Conservation (phyloP, 257 asterid species). For the Gentiana straminea region DNA sequence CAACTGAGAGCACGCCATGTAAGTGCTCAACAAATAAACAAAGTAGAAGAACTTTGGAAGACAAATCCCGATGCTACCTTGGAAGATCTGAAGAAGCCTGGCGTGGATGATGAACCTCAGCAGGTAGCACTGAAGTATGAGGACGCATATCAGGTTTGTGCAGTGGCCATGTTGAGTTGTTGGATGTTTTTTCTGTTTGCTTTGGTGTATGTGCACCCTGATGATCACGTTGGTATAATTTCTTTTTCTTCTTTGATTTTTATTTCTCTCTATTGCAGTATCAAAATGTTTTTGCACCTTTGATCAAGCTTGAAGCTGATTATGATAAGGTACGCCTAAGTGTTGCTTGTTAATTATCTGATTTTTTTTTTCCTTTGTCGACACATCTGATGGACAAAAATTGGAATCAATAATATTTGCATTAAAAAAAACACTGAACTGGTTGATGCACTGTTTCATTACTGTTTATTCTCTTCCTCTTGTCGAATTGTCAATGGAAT, state of each 20-base stretch:
- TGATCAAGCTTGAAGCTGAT: constrained; percentile 98
- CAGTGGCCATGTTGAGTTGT: background rate
- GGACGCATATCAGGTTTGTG: constrained; percentile 94
- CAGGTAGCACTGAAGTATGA: constrained; percentile 84
- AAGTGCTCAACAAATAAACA: constrained; percentile 97
- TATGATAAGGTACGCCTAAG: constrained; percentile 70
- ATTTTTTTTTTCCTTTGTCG: too few species aligned
- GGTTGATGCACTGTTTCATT: background rate
- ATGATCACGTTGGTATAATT: background rate
- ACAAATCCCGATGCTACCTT: constrained; percentile 91
- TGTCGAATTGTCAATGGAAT: too few species aligned
- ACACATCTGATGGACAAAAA: background rate
- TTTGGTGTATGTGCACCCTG: background rate
- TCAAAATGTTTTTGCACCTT: constrained; percentile 98
- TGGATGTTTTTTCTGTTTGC: background rate
- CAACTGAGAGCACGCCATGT: constrained; percentile 97
- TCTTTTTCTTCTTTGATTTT: background rate
- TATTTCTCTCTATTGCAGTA: constrained; percentile 41
- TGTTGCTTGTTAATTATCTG: too few species aligned
- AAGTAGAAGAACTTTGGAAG: constrained; percentile 99
- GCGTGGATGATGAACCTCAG: constrained; percentile 99
- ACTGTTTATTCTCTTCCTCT: too few species aligned
- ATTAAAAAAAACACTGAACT: background rate
- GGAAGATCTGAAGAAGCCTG: constrained; percentile 99
- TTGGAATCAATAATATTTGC: too few species aligned